Base-by-base conservation (phyloP, 257 asterid species). In the Asclepias syriaca region DNA sequence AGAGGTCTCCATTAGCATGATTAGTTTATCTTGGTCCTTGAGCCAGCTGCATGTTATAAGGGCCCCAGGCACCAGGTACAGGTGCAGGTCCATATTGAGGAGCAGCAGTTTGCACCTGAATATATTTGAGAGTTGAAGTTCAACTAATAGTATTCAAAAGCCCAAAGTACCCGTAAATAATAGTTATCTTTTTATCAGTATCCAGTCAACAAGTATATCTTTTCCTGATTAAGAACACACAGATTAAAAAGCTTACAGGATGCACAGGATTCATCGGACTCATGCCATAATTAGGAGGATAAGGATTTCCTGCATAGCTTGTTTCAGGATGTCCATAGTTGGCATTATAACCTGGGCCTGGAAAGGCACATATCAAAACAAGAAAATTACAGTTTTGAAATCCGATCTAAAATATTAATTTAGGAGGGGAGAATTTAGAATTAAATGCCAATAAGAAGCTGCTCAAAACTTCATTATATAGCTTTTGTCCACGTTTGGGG, bases 41-140 rank as follows among this genome's bases (percentile, higher is more conserved):
- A 83, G 88, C 77, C 72, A 81, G 84, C 76, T 84, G 95, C 32
- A 79, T 46, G 59, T 87, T 95, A 70, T 89, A 89, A 64, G 87
- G 83, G 66, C 88, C 90, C 96, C 95, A 93, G 66, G 87, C 79
- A 80, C 86, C 90, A 72, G 90, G 84, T 75, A 85, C 91, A 72
- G 90, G 84, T 75, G 83, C 95, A 75, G 91, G 86, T 83, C 81
- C 92, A 66, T 84, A 89, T 72, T 88, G 98, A 78, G 96, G 84
- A 64, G 78, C 86, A 61, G 89, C 89, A 77, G 85, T 70, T 76
- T 89, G 92, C 61, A 84, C 84, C 96, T 87, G 90, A 75, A 84
- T 57, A 81, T 40, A 70, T 51, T 55, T 69, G 50, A 32, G 72
- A 68, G 49, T 74, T 37, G 50, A 46, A 27, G 10, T 59, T 13